Conservation (phyloP, 2,329 filamentous ascomycete genomes). For the Talaromyces sp. region DNA sequence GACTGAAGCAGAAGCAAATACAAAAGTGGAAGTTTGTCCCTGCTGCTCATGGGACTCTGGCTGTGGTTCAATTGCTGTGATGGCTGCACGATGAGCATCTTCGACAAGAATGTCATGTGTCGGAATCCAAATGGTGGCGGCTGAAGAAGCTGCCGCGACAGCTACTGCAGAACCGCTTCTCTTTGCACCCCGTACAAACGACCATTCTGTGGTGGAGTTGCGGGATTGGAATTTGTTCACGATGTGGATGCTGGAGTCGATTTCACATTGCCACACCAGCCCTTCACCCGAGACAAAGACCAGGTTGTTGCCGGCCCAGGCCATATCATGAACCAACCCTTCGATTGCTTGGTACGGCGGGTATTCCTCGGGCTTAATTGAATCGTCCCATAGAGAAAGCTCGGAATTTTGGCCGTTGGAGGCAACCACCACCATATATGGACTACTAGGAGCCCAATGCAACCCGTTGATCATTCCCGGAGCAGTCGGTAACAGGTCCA, state of each 20-base stretch:
- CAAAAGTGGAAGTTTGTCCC: slow-evolving; percentile 22
- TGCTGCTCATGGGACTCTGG: slow-evolving; percentile 25
- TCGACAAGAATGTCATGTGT: slow-evolving; percentile 37
- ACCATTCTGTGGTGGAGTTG: slow-evolving; percentile 32
- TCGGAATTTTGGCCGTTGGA: slow-evolving; percentile 36
- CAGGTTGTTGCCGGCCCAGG: slow-evolving; percentile 34
- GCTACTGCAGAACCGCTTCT: slow-evolving; percentile 26
- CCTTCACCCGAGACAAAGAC: slow-evolving; percentile 38
- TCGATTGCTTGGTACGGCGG: slow-evolving; percentile 31
- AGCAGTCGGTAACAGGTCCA: slow-evolving; percentile 42
- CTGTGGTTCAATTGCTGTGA: slow-evolving; percentile 40
- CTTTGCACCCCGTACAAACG: slow-evolving; percentile 34
- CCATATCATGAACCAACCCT: slow-evolving; percentile 37
- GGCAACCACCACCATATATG: slow-evolving; percentile 39
- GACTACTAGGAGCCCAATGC: slow-evolving; percentile 35
- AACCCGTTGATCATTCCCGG: slow-evolving; percentile 40
- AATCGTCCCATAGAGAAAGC: slow-evolving; percentile 41
- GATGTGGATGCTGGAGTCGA: slow-evolving; percentile 34
- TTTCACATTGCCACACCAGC: slow-evolving; percentile 34
- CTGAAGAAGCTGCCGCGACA: slow-evolving; percentile 35
- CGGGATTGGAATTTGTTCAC: slow-evolving; percentile 28
- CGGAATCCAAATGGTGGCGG: slow-evolving; percentile 41
- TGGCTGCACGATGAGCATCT: slow-evolving; percentile 36
- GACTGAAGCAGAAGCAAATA: slow-evolving; percentile 41
- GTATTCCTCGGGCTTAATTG: slow-evolving; percentile 31